Evolutionary conservation across 2,329 filamentous ascomycete genomes (phyloP), one percentile per base, ranked within the genome.

Genomic region (Incumbomyces lentus): DNA sequence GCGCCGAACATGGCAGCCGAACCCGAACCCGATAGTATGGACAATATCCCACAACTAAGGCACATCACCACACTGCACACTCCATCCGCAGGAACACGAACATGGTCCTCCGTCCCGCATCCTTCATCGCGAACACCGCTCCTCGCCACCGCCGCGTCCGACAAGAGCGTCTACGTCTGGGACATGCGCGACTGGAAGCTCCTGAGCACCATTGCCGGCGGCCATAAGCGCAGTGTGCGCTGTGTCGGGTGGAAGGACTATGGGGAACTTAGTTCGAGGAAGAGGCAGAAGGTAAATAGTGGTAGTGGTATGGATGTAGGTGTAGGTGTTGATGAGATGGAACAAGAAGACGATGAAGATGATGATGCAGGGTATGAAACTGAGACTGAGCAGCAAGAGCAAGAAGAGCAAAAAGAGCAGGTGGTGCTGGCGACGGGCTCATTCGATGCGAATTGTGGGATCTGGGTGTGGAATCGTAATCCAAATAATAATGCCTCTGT

Each of bases 371-470:
- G n/a, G n/a, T n/a, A n/a, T n/a, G n/a, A n/a, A n/a, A n/a, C n/a
- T n/a, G n/a, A n/a, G n/a, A n/a, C n/a, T n/a, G n/a, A n/a, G n/a
- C n/a, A n/a, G n/a, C n/a, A 6, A 10, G 14, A 43, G 12, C 5
- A 41, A 18, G 37, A 40, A n/a, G n/a, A n/a, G 74, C 12, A 74
- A 72, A 16, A 78, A 81, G 61, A 81, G 85, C 50, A 49, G 4
- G 52, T 55, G 47, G 86, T 90, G 37, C 76, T 96, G 13, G 89
- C 90, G 4, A 95, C 89, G 0, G 92, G 87, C 3, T 92, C 84
- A 62, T 98, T 98, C 62, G 92, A 98, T 64, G 83, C 86, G 13
- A 93, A 86, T 1, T 89, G 90, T 1, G 92, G 88, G 8, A 77
- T 85, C 57, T 94, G 81, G 90, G 81, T 54, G 16, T 55, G 52